These are phyloP conservation scores for Trifolium dubium DNA, from an alignment of 306 rosid species.

Conservation along the genomic window DNA sequence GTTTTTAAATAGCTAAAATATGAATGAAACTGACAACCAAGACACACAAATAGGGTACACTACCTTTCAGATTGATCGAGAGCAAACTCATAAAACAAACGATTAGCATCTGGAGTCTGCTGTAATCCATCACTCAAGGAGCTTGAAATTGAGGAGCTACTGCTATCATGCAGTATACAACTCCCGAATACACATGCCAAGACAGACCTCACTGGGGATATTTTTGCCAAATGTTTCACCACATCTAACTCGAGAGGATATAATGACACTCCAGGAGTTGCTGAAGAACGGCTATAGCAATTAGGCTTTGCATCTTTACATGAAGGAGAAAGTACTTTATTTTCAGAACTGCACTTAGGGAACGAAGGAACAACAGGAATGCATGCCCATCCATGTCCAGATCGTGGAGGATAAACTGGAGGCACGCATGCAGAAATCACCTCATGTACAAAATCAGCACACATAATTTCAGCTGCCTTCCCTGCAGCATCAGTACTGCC, in stretches of 20 bases:
- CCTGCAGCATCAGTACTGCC: slow-evolving; percentile 98
- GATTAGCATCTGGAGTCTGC: slow-evolving; percentile 82
- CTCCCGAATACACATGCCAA: slow-evolving; percentile 96
- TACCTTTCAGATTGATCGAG: slow-evolving; percentile 99
- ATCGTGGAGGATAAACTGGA: slow-evolving; percentile 92
- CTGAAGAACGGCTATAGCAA: slow-evolving; percentile 69
- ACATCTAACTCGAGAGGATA: slow-evolving; percentile 93
- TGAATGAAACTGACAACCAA: slow-evolving; percentile 15
- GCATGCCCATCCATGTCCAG: slow-evolving; percentile 98
- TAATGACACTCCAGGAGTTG: slow-evolving; percentile 78
- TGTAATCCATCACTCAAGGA: slow-evolving; percentile 76
- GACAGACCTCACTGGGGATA: slow-evolving; percentile 96
- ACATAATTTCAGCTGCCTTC: slow-evolving; percentile 93
- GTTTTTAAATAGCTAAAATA: slow-evolving; percentile 17
- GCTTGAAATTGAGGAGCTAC: slow-evolving; percentile 78
- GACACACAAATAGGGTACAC: slow-evolving; percentile 23
- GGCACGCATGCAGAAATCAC: slow-evolving; percentile 98
- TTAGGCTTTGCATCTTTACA: slow-evolving; percentile 85
- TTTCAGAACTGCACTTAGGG: slow-evolving; percentile 75
- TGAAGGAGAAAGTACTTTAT: slow-evolving; percentile 79
- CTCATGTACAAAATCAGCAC: slow-evolving; percentile 96
- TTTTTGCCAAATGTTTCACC: slow-evolving; percentile 92
- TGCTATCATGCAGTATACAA: slow-evolving; percentile 77
- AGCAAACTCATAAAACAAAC: slow-evolving; percentile 93
- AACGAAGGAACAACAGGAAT: slow-evolving; percentile 84